A percentile compares a stretch with the other conserved stretches of the same genome.
These are phyloP conservation scores for Cercospora janseana DNA, from an alignment of 2,329 filamentous ascomycete species.

Conservation along the genomic window DNA sequence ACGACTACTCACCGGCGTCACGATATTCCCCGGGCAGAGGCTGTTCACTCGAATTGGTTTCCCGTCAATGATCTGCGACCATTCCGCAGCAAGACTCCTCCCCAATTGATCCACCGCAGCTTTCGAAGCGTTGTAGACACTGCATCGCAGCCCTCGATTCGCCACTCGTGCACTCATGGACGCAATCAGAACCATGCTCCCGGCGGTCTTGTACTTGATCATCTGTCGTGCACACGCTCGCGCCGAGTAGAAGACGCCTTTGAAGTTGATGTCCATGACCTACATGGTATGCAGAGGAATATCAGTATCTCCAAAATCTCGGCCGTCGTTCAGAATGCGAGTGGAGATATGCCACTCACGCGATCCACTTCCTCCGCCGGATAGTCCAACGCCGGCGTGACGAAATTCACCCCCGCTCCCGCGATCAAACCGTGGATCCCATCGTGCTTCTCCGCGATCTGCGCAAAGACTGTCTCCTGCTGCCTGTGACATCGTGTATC, in stretches of 20 bases:
- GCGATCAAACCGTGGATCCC: constrained; percentile 36
- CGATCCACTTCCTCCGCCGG: constrained; percentile 34
- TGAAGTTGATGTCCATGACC: constrained; percentile 46
- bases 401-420: constrained; percentile 35
- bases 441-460: constrained; percentile 32
- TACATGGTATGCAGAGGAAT: constrained; percentile 8
- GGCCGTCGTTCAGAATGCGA: too few species aligned
- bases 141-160: constrained; percentile 25
- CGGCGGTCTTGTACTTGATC: constrained; percentile 50
- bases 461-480: constrained; percentile 28
- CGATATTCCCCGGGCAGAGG: constrained; percentile 38
- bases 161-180: constrained; percentile 50
- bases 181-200: constrained; percentile 52
- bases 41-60: constrained; percentile 37
- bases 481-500: constrained; percentile 45
- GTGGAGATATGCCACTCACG: not conserved
- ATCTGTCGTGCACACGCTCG: constrained; percentile 50
- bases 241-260: constrained; percentile 50
- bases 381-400: constrained; percentile 34
- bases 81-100: constrained; percentile 25
- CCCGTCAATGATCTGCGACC: constrained; percentile 39
- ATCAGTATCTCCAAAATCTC: too few species aligned
- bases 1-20: constrained; percentile 30
- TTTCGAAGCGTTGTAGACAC: constrained; percentile 43
- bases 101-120: constrained; percentile 25